A percentile compares a stretch with the other conserved stretches of the same genome.
phyloP scores from a whole-genome alignment of 2,329 filamentous ascomycete genomes.

The Phialophora tarda region DNA sequence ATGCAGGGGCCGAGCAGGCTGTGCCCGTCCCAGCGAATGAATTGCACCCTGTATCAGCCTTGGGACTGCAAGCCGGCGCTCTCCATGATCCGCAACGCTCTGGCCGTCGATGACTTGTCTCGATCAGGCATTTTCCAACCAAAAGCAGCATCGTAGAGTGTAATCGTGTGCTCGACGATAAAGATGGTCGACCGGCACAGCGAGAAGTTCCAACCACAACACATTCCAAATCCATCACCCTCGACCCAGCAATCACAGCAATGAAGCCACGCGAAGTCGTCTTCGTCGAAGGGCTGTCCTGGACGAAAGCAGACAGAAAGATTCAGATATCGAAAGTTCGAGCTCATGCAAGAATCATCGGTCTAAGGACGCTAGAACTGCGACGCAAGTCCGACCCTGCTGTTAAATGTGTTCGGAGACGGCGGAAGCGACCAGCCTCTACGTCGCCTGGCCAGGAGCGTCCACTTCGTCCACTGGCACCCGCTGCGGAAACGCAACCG shows the following conservation, averaged over 20 bases:
- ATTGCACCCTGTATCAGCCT: not conserved
- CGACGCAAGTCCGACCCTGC: not conserved
- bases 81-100: not conserved
- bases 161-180: not conserved
- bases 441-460: not conserved
- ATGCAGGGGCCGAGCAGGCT: too few relatives aligned
- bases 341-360: conserved; percentile 2
- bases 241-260: not conserved
- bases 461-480: not conserved
- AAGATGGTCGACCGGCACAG: not conserved
- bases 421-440: not conserved
- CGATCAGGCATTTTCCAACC: not conserved
- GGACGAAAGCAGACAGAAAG: conserved; percentile 13
- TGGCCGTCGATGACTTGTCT: not conserved
- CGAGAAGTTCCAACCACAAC: not conserved
- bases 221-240: not conserved
- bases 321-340: conserved; percentile 13
- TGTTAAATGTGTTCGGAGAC: not conserved
- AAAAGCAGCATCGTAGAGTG: not conserved
- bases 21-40: too few relatives aligned
- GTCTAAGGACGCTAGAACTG: not conserved
- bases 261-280: conserved; percentile 8
- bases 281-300: conserved; percentile 10
- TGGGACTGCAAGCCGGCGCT: not conserved
- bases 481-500: not conserved